Percentiles rank a stretch among this genome's conserved stretches.
Conservation (phyloP, 2,329 filamentous ascomycete genomes). For the Aspergillus sp. region DNA sequence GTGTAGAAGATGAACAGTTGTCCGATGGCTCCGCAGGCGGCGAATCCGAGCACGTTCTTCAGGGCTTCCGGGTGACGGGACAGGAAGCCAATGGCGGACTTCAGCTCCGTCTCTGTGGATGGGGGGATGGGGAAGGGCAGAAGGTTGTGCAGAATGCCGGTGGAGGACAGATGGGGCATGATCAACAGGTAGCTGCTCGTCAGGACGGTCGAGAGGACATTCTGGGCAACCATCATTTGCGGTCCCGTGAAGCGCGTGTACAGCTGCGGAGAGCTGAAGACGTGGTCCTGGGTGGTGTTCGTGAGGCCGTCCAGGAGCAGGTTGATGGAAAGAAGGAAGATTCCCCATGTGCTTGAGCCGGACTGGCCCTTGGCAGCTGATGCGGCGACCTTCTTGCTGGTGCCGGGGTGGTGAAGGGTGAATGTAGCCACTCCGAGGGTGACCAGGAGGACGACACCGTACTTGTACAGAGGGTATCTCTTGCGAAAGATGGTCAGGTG, state of each 20-base stretch:
- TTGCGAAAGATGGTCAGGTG: conserved; percentile 90
- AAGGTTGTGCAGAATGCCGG: conserved; percentile 63
- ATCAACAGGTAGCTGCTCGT: conserved; percentile 75
- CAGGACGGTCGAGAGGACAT: conserved; percentile 78
- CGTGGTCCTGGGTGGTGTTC: conserved; percentile 94
- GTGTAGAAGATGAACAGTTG: conserved; percentile 99
- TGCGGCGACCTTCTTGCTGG: conserved; percentile 54
- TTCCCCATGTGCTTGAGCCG: conserved; percentile 67
- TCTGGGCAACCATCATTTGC: conserved; percentile 99
- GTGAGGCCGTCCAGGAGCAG: conserved; percentile 93
- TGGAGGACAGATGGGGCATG: conserved; percentile 76
- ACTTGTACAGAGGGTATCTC: conserved; percentile 93
- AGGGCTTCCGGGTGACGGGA: conserved; percentile 76
- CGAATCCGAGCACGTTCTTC: conserved; percentile 86
- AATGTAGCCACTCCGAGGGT: conserved; percentile 93
- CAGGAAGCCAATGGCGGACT: conserved; percentile 78
- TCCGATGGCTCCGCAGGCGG: conserved; percentile 84
- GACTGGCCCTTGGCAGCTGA: conserved; percentile 56
- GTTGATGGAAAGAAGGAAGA: conserved; percentile 83
- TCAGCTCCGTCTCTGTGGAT: conserved; percentile 72
- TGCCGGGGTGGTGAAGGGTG: conserved; percentile 77
- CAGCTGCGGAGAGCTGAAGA: conserved; percentile 65
- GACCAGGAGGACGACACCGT: conserved; percentile 86
- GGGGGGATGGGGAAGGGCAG: conserved; percentile 61
- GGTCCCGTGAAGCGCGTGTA: conserved; percentile 83